phyloP scores from a whole-genome alignment of 495 filamentous ascomycete genomes.

The Podospora anserina region DNA sequence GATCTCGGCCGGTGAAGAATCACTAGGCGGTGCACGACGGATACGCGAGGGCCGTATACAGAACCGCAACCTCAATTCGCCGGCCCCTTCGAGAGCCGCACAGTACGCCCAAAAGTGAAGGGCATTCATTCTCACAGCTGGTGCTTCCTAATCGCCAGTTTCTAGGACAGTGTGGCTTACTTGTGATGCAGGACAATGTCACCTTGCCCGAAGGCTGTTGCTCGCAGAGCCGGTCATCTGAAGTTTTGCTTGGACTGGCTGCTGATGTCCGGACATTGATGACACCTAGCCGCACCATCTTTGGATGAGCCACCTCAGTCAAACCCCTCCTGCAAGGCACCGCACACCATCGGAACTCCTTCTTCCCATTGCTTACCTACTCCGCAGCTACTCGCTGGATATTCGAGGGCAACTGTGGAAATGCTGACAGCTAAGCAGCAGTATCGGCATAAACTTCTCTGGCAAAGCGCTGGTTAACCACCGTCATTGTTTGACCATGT shows the following conservation, averaged over 20 bases:
- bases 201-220: slow-evolving; percentile 2
- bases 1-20: background rate
- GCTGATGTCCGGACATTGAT: slow-evolving; percentile 6
- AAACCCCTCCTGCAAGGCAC: background rate
- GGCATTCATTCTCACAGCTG: background rate
- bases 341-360: background rate
- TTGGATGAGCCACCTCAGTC: background rate
- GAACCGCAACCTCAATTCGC: background rate
- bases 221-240: background rate
- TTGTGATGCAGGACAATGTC: slow-evolving; percentile 1
- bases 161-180: background rate
- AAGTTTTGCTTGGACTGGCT: background rate
- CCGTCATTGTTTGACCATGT: background rate
- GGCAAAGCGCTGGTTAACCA: background rate
- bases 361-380: background rate
- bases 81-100: background rate
- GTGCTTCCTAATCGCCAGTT: background rate
- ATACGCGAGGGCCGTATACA: slow-evolving; percentile 1
- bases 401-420: background rate
- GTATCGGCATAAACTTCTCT: background rate
- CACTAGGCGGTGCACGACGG: background rate
- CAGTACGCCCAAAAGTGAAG: background rate
- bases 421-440: background rate
- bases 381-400: background rate
- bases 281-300: slow-evolving; percentile 3